These are phyloP conservation scores for Russula sp. DNA, from an alignment of 768 basidiomycete genomes.

Conservation along the genomic window DNA sequence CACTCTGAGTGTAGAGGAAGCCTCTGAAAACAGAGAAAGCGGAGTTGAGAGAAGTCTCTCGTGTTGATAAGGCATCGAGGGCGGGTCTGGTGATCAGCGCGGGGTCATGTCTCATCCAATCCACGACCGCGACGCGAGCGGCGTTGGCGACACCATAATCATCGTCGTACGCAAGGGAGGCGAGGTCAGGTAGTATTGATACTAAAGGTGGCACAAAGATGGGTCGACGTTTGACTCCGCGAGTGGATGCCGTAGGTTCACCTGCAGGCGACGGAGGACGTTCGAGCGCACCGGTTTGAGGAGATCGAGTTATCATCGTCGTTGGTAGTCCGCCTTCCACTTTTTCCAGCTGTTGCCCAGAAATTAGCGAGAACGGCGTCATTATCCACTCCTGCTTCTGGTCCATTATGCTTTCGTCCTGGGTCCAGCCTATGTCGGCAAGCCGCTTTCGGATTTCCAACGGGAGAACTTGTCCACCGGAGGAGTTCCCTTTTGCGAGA, in stretches of 20 bases:
- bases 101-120: conserved; percentile 74
- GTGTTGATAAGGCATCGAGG: conserved; percentile 56
- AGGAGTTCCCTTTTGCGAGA: conserved; percentile 47
- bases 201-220: conserved; percentile 65
- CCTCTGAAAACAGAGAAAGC: conserved; percentile 55
- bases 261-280: conserved; percentile 22
- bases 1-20: conserved; percentile 53
- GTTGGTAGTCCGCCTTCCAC: conserved; percentile 38
- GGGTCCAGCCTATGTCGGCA: conserved; percentile 72
- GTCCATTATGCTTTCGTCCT: conserved; percentile 55
- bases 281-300: conserved; percentile 34
- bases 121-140: conserved; percentile 55
- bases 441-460: conserved; percentile 61
- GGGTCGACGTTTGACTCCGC: conserved; percentile 53
- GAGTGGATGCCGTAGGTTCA: conserved; percentile 8
- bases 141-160: conserved; percentile 54
- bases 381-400: conserved; percentile 55
- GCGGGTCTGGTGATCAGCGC: conserved; percentile 59
- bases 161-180: conserved; percentile 50
- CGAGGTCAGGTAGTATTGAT: conserved; percentile 52
- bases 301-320: conserved; percentile 36
- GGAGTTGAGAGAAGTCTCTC: conserved; percentile 44
- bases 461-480: conserved; percentile 49
- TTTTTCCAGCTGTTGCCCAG: conserved; percentile 54
- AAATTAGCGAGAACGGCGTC: conserved; percentile 65